Percentiles rank a stretch among this genome's conserved stretches.
Evolutionary conservation across 1,284 basidiomycete species (phyloP).

Genomic region (Cutaneotrichosporon sp.): DNA sequence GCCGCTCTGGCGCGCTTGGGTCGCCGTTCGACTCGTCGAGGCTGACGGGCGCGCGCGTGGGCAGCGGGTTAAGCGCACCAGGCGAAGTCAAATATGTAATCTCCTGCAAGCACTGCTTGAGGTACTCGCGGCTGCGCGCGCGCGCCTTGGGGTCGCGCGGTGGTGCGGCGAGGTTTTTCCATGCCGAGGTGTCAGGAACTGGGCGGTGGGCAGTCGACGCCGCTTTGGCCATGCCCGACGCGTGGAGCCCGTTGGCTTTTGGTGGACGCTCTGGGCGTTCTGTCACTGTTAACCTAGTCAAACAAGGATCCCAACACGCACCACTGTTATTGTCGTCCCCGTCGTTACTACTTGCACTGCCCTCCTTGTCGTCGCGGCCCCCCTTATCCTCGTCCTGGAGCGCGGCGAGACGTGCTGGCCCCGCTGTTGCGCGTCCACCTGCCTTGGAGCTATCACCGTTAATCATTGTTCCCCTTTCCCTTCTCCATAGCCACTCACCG

Average conservation of each 20-base stretch:
- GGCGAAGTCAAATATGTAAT: slow-evolving; percentile 95
- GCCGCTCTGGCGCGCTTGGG: slow-evolving; percentile 22
- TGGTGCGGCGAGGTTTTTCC: slow-evolving; percentile 63
- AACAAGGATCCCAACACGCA: slow-evolving; percentile 14
- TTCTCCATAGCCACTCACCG: slow-evolving; percentile 56
- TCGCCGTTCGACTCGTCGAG: slow-evolving; percentile 20
- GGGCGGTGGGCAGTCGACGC: slow-evolving; percentile 23
- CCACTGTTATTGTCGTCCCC: slow-evolving; percentile 27
- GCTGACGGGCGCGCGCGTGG: slow-evolving; percentile 61
- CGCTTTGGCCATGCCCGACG: slow-evolving; percentile 19
- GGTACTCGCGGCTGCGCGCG: slow-evolving; percentile 88
- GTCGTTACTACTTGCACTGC: slow-evolving; percentile 40
- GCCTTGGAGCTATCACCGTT: slow-evolving; percentile 58
- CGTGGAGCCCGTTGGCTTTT: slow-evolving; percentile 30
- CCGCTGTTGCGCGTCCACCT: slow-evolving; percentile 10
- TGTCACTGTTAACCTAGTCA: background rate
- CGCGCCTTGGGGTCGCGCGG: slow-evolving; percentile 83
- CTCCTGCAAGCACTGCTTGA: slow-evolving; percentile 98
- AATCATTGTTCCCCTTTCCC: background rate
- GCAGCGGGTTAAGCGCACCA: slow-evolving; percentile 93
- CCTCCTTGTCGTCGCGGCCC: slow-evolving; percentile 37
- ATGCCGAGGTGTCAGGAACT: slow-evolving; percentile 43
- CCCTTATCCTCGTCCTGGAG: slow-evolving; percentile 44
- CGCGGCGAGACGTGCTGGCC: slow-evolving; percentile 42
- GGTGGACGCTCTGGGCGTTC: slow-evolving; percentile 10